A percentile compares a stretch with the other conserved stretches of the same genome.
These are phyloP conservation scores for Juglanconis sp. DNA, from an alignment of 2,329 filamentous ascomycete genomes.

Conservation along the genomic window DNA sequence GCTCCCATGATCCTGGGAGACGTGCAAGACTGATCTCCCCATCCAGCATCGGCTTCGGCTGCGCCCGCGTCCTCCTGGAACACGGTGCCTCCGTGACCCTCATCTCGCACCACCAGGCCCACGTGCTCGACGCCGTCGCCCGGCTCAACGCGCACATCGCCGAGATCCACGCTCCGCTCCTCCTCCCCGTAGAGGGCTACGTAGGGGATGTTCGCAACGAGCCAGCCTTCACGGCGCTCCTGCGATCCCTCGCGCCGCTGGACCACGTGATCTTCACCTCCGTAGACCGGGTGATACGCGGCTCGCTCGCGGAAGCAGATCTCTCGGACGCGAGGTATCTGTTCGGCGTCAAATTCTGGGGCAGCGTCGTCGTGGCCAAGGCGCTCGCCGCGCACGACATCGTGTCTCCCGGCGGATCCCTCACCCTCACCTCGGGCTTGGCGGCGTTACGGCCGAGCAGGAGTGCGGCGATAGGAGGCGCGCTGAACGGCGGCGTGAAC, in stretches of 20 bases:
- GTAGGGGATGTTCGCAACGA: conserved; percentile 35
- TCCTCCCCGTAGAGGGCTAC: conserved; percentile 24
- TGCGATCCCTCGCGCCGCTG: conserved; percentile 31
- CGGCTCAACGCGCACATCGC: conserved; percentile 20
- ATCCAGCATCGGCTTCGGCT: conserved; percentile 36
- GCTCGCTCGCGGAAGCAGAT: conserved; percentile 30
- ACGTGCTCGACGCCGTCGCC: conserved; percentile 29
- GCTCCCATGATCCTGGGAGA: background rate
- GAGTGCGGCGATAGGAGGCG: conserved; percentile 33
- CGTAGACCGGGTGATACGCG: conserved; percentile 37
- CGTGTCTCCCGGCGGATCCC: conserved; percentile 32
- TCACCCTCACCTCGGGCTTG: conserved; percentile 35
- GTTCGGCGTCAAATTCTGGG: conserved; percentile 40
- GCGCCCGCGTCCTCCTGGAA: conserved; percentile 33
- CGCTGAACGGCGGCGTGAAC: conserved; percentile 29
- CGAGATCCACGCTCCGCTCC: background rate
- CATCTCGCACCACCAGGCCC: conserved; percentile 31
- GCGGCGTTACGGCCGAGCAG: conserved; percentile 34
- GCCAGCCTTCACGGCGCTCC: conserved; percentile 27
- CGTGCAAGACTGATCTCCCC: background rate
- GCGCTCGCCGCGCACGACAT: conserved; percentile 35
- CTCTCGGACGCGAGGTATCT: conserved; percentile 32
- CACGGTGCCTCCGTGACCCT: conserved; percentile 33
- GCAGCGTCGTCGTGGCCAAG: conserved; percentile 33
- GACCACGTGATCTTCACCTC: conserved; percentile 37